These are phyloP conservation scores for Neofusicoccum parvum DNA, from an alignment of 2,329 filamentous ascomycete species.

Conservation along the genomic window DNA sequence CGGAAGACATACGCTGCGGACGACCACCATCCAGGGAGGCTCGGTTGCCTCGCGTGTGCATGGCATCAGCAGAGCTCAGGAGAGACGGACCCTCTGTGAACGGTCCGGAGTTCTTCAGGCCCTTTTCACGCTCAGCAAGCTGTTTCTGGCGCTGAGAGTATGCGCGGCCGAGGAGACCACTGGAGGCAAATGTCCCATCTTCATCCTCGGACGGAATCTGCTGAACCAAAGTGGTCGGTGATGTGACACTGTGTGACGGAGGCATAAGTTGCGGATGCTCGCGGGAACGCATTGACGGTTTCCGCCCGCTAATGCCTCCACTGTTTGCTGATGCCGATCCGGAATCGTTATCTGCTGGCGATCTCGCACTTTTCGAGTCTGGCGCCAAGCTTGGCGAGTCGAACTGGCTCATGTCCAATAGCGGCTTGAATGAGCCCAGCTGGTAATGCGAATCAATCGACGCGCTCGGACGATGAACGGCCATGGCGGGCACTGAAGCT, in stretches of 20 bases:
- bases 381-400: slow-evolving; percentile 38
- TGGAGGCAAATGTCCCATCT: slow-evolving; percentile 48
- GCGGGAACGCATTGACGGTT: slow-evolving; percentile 41
- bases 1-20: slow-evolving; percentile 35
- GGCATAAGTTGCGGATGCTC: slow-evolving; percentile 39
- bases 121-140: slow-evolving; percentile 39
- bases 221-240: slow-evolving; percentile 21
- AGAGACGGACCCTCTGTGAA: slow-evolving; percentile 63
- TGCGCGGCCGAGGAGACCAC: slow-evolving; percentile 52
- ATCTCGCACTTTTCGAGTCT: background rate
- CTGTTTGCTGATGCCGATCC: slow-evolving; percentile 26
- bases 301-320: slow-evolving; percentile 36
- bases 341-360: slow-evolving; percentile 28
- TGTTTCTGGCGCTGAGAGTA: slow-evolving; percentile 52
- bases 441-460: slow-evolving; percentile 59
- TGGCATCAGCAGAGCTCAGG: slow-evolving; percentile 33
- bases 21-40: slow-evolving; percentile 30
- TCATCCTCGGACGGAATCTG: slow-evolving; percentile 27
- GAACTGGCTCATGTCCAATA: slow-evolving; percentile 65
- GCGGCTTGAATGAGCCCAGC: slow-evolving; percentile 67
- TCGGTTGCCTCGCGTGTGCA: slow-evolving; percentile 26
- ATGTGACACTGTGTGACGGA: slow-evolving; percentile 19
- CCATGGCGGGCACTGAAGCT: slow-evolving; percentile 20
- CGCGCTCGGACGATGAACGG: slow-evolving; percentile 33
- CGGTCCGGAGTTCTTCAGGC: slow-evolving; percentile 38